These are phyloP conservation scores for Picochlorum sp. DNA, from an alignment of 139 green algal genomes.

Conservation along the genomic window DNA sequence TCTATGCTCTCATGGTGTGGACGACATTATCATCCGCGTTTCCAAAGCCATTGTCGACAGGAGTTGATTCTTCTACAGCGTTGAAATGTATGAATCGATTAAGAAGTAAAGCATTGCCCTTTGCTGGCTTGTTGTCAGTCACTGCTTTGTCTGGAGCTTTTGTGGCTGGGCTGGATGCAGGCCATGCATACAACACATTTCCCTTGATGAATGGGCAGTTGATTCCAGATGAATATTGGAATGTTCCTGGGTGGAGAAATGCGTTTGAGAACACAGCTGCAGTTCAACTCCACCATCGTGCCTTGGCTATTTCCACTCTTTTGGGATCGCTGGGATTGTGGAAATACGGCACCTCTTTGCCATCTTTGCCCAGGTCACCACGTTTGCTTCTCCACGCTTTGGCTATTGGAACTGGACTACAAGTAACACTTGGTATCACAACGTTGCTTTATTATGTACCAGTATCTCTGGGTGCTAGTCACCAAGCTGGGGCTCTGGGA, in stretches of 20 bases:
- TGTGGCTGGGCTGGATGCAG: constrained; percentile 81
- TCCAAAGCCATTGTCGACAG: constrained; percentile 17
- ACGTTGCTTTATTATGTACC: constrained; percentile 88
- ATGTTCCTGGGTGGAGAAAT: constrained; percentile 50
- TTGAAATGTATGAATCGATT: constrained; percentile 25
- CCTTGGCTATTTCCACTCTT: constrained; percentile 70
- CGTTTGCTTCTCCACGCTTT: constrained; percentile 30
- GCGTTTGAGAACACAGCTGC: constrained; percentile 95
- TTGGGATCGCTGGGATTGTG: constrained; percentile 38
- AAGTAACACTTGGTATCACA: constrained; percentile 65
- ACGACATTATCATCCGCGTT: constrained; percentile 69
- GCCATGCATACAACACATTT: constrained; percentile 95
- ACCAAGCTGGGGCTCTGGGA: constrained; percentile 80
- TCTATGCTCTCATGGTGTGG: constrained; percentile 88
- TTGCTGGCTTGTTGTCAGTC: constrained; percentile 74
- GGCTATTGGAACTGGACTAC: constrained; percentile 10
- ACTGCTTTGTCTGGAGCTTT: constrained; percentile 82
- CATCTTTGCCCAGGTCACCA: constrained; percentile 34
- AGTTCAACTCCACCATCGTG: constrained; percentile 80
- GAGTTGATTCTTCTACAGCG: neutral
- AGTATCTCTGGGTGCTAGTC: constrained; percentile 62
- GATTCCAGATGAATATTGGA: constrained; percentile 83
- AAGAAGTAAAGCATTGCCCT: constrained; percentile 35
- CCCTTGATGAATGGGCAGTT: constrained; percentile 81
- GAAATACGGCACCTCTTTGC: constrained; percentile 15